Percentiles rank a stretch among this genome's conserved stretches.
Conservation (phyloP, 805 yeast genomes). For the Sungouiozyma intestinalis region DNA sequence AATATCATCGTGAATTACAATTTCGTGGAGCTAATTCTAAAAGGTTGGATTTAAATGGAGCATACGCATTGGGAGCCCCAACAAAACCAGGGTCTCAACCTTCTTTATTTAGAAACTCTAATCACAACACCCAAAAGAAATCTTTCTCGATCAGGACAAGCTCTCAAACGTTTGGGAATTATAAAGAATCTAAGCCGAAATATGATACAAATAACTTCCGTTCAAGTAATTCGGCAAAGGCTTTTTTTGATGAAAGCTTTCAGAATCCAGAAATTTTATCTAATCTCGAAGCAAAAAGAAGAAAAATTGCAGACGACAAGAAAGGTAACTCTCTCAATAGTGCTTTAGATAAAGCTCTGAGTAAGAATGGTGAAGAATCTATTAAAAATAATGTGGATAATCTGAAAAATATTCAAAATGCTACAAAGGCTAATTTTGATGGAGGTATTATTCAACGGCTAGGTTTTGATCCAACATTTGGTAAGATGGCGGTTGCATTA, state of each 20-base stretch:
- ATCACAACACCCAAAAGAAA: background rate
- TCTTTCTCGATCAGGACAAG: background rate
- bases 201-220: conserved; percentile 26
- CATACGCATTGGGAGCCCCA: conserved; percentile 48
- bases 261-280: conserved; percentile 37
- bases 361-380: conserved; percentile 12
- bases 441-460: conserved; percentile 31
- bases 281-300: conserved; percentile 31
- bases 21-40: conserved; percentile 43
- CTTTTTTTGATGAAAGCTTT: conserved; percentile 42
- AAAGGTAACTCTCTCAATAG: conserved; percentile 23
- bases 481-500: conserved; percentile 15
- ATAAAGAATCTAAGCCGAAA: background rate
- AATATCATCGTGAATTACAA: conserved; percentile 55
- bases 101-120: conserved; percentile 28
- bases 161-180: background rate
- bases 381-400: conserved; percentile 5
- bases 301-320: conserved; percentile 32
- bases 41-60: conserved; percentile 68
- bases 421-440: conserved; percentile 32
- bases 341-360: conserved; percentile 17
- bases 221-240: conserved; percentile 34
- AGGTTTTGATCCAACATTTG: conserved; percentile 45
- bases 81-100: conserved; percentile 35
- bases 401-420: conserved; percentile 14